Conservation (phyloP, 1,284 basidiomycete species). For the Taiwanofungus camphoratus region DNA sequence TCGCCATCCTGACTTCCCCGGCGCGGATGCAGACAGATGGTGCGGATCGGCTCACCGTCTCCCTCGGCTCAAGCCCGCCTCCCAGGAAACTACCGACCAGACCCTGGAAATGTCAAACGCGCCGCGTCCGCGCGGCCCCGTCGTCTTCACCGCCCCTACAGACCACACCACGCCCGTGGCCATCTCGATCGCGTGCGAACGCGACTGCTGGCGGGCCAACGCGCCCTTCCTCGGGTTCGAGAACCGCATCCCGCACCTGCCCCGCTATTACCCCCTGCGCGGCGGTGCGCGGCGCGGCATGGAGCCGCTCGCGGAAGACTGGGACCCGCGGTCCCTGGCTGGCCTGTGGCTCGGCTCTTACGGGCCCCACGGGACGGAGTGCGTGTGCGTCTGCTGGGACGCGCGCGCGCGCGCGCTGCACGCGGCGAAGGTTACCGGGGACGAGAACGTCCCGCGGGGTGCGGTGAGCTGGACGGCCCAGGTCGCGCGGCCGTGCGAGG, state of each 20-base stretch:
- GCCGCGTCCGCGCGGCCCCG: conserved; percentile 11
- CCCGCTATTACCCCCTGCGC: conserved; percentile 12
- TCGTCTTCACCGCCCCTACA: conserved; percentile 12
- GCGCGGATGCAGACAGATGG: conserved; percentile 5
- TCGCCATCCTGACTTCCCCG: conserved; percentile 11
- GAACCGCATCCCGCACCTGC: conserved; percentile 9
- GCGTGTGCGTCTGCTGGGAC: conserved; percentile 18
- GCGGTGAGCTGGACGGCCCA: conserved; percentile 6
- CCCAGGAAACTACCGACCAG: conserved; percentile 6
- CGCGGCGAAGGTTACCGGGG: conserved; percentile 9
- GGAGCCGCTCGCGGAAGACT: not conserved
- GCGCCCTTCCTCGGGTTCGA: conserved; percentile 17
- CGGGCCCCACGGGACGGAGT: conserved; percentile 7
- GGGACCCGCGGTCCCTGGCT: not conserved
- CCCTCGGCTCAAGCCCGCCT: conserved; percentile 3
- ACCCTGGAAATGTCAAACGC: not conserved
- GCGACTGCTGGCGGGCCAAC: conserved; percentile 10
- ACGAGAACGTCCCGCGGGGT: conserved; percentile 11
- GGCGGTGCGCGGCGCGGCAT: not conserved
- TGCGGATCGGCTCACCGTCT: conserved; percentile 9
- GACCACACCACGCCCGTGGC: conserved; percentile 11
- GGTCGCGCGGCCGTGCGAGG: not conserved
- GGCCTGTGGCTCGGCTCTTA: conserved; percentile 8
- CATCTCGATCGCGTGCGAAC: conserved; percentile 11
- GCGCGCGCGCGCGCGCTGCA: not conserved